These are phyloP conservation scores for Paecilomyces fulvus DNA, from an alignment of 2,329 filamentous ascomycete genomes.

Conservation along the genomic window DNA sequence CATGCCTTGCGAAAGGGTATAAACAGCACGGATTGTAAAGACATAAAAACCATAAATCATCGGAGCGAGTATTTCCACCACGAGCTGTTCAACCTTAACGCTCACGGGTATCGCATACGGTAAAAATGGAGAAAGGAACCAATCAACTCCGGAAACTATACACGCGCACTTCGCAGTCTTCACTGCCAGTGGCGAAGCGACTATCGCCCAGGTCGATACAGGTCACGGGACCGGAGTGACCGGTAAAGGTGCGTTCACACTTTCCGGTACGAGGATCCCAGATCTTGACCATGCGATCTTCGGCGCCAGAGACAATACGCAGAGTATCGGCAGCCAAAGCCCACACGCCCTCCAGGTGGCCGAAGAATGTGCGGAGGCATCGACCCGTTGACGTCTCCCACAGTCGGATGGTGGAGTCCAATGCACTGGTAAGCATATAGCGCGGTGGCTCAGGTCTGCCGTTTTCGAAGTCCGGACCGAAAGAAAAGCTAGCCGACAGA, in stretches of 20 bases:
- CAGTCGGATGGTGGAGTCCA: conserved; percentile 84
- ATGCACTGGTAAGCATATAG: conserved; percentile 86
- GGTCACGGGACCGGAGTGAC: conserved; percentile 83
- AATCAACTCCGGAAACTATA: conserved; percentile 56
- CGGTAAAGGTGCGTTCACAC: conserved; percentile 86
- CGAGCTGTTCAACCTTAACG: not conserved
- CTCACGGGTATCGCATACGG: not conserved
- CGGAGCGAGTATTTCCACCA: not conserved
- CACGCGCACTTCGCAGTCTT: conserved; percentile 84
- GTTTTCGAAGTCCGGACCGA: conserved; percentile 55
- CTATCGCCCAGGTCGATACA: conserved; percentile 88
- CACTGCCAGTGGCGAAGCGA: conserved; percentile 81
- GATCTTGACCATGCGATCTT: conserved; percentile 90
- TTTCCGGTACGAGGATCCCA: conserved; percentile 91
- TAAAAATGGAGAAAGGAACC: not conserved
- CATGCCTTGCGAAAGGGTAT: not conserved
- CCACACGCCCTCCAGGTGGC: conserved; percentile 95
- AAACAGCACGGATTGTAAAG: not conserved
- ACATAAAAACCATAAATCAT: not conserved
- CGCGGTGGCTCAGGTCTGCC: conserved; percentile 66
- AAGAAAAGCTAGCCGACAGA: conserved; percentile 42
- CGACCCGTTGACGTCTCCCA: conserved; percentile 81
- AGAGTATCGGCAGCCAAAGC: conserved; percentile 81
- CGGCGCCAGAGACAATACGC: conserved; percentile 77
- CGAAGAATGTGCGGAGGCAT: conserved; percentile 88